Conservation (phyloP, 83 land plant species). For the Thuja plicata region DNA sequence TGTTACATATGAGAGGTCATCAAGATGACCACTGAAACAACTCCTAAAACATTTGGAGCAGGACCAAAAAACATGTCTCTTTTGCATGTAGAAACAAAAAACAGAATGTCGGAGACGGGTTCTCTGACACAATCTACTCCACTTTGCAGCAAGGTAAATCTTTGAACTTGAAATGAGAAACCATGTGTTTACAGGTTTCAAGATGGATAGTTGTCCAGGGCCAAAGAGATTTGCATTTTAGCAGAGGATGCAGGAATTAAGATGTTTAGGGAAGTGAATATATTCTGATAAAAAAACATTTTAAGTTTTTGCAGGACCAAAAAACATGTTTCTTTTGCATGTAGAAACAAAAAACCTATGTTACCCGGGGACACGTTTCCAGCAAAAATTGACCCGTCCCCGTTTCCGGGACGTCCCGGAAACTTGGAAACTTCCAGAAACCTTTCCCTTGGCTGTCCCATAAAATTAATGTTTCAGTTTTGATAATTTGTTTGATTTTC, state of each 20-base stretch:
- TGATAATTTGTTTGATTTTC: no score
- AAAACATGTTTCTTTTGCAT: neutral
- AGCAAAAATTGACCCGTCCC: no score
- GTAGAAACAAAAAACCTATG: no score
- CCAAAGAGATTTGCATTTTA: neutral
- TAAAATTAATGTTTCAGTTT: no score
- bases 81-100: no score
- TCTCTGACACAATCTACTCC: no score
- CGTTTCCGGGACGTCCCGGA: no score
- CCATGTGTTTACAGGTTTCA: neutral
- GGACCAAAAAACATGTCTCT: neutral
- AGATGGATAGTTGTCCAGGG: neutral
- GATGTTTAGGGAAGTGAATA: neutral
- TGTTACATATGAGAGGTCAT: neutral
- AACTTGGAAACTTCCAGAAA: no score
- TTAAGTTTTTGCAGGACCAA: neutral
- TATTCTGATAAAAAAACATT: neutral
- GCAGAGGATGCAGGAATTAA: neutral
- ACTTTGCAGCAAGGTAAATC: no score
- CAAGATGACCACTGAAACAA: neutral
- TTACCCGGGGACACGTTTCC: no score
- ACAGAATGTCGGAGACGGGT: no score
- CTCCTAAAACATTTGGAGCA: neutral
- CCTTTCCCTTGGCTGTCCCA: no score
- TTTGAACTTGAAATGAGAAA: neutral